phyloP scores from a whole-genome alignment of 75 land plant species.

The Sequoia sempervirens region DNA sequence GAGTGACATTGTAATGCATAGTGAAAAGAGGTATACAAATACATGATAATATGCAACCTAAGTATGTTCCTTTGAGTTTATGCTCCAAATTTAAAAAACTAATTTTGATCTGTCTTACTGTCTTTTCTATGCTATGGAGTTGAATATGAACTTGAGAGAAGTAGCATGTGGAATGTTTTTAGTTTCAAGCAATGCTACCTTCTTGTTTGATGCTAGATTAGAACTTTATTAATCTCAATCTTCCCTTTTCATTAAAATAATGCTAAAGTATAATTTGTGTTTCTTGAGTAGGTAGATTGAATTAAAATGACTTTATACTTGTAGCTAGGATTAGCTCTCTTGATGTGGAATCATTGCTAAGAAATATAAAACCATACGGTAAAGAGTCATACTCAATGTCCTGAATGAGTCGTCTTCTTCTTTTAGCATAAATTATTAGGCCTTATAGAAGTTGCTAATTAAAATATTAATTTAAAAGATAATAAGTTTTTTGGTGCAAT shows the following conservation, averaged over 20 bases:
- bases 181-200: neutral
- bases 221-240: constrained; percentile 2
- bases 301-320: constrained; percentile 97
- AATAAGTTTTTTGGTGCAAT: no score
- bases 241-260: neutral
- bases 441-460: no score
- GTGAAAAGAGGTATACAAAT: neutral
- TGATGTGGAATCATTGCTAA: constrained; percentile 14
- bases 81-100: neutral
- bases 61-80: neutral
- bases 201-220: neutral
- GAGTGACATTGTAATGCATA: neutral
- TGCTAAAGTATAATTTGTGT: constrained; percentile 2
- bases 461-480: no score
- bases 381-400: no score
- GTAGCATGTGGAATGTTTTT: neutral
- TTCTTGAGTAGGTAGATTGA: constrained; percentile 74
- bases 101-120: neutral
- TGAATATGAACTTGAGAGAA: neutral
- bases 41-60: neutral
- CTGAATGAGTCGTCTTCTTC: neutral
- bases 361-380: neutral
- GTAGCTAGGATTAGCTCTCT: constrained; percentile 87
- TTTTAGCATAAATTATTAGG: no score
- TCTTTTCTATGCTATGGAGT: neutral